Evolutionary conservation across 2,329 filamentous ascomycete genomes (phyloP).

Genomic region (Metarhizium sp.): DNA sequence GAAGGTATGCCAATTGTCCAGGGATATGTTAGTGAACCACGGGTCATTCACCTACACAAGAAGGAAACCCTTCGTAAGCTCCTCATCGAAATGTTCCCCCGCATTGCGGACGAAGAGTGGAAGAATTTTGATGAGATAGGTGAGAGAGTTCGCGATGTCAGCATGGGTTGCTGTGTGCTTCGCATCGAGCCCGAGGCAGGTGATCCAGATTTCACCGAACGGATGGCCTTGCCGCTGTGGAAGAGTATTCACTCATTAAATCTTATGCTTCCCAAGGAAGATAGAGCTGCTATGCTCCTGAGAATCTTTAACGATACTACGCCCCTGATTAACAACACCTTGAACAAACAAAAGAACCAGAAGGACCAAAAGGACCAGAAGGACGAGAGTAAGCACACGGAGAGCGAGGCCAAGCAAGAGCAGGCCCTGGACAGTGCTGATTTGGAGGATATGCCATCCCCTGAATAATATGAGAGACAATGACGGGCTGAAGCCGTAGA

Average conservation of each 20-base stretch:
- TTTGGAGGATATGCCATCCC: constrained; percentile 28
- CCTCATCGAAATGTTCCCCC: constrained; percentile 94
- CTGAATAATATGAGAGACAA: constrained; percentile 15
- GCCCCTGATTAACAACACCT: constrained; percentile 64
- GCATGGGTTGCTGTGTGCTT: constrained; percentile 87
- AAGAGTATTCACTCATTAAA: constrained; percentile 87
- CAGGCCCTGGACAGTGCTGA: constrained; percentile 17
- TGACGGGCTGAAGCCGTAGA: neutral
- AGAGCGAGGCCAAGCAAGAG: constrained; percentile 18
- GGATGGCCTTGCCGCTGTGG: constrained; percentile 88
- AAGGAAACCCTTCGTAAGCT: constrained; percentile 74
- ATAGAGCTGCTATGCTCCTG: constrained; percentile 83
- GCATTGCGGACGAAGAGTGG: constrained; percentile 67
- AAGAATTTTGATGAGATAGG: constrained; percentile 78
- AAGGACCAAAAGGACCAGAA: constrained; percentile 19
- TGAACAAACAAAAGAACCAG: constrained; percentile 36
- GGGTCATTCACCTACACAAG: constrained; percentile 65
- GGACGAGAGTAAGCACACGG: constrained; percentile 13
- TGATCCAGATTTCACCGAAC: constrained; percentile 55
- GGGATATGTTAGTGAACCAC: constrained; percentile 73
- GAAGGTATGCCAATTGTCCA: constrained; percentile 89
- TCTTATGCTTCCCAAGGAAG: constrained; percentile 97
- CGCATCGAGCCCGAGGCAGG: constrained; percentile 66
- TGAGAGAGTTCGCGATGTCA: constrained; percentile 66
- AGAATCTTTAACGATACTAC: constrained; percentile 85